Evolutionary conservation across 192 early-diverging fungal species (phyloP), one percentile per base, ranked within the genome.

Genomic region (Entophlyctis helioformis): DNA sequence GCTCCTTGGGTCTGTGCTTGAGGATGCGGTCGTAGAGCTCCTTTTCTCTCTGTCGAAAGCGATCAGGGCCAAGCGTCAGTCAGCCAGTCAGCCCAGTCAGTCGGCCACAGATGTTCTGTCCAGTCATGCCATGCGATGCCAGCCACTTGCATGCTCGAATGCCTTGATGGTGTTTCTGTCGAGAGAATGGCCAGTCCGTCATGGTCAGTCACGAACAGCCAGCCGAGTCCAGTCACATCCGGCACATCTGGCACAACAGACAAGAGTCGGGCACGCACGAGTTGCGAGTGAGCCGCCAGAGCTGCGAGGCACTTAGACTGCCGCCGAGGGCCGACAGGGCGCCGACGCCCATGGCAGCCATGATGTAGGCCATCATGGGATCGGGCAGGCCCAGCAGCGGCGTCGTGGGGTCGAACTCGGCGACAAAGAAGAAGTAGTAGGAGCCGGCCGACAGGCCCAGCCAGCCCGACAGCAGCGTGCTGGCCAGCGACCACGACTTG

Each of bases 391-490:
- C 62, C 31, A 68, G 54, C 10, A 65, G 23, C 20, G 48, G 56
- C 39, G 63, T 48, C 11, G 60, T 60, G 9, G 65, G 69, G 38
- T 71, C 69, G 43, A 71, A 64, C 12, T 71, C 69, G 18, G 59
- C 60, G 10, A 71, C 62, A 16, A 56, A 50, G 26, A 50, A 50
- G 44, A 71, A 71, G 45, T 71, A 71, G 35, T 58, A 60, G 4
- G 43, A 45, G 3, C 61, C 60, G 19, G 39, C 64, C 3, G 45
- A 21, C 26, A 71, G 59, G 12, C 52, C 63, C n/a, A 27, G 2
- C 22, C 34, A 6, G 20, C 45, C 49, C 0, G 48, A 51, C 6
- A 47, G 18, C 25, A 56, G 10, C 13, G 34, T 54, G 4, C 50
- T 44, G 22, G 36, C 43, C 1, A 66, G 44, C 37, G 70, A 66